phyloP scores from a whole-genome alignment of 345 rosid species.

The Murraya koenigii region DNA sequence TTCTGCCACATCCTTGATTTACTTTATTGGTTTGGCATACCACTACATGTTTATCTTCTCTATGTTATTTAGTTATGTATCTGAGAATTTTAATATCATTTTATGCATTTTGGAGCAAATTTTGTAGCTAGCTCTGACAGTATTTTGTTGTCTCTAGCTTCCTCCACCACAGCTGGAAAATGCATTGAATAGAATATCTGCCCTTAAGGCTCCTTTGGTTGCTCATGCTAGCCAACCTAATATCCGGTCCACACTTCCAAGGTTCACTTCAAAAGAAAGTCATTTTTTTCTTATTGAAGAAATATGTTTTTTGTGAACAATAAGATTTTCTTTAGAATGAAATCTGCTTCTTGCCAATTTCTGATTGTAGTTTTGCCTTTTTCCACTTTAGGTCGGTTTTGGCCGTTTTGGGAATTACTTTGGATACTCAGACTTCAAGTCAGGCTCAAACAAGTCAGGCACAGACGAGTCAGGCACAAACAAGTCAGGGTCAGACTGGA shows the following conservation, averaged over 20 bases:
- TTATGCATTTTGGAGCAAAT: background rate
- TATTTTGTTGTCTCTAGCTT: conserved; percentile 45
- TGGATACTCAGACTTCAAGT: conserved; percentile 59
- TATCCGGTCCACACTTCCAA: conserved; percentile 77
- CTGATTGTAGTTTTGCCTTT: conserved; percentile 17
- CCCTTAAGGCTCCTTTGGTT: conserved; percentile 74
- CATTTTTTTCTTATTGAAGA: background rate
- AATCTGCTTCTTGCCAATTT: background rate
- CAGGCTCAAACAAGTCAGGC: conserved; percentile 48
- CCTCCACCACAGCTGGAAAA: conserved; percentile 93
- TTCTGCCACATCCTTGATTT: background rate
- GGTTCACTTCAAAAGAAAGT: conserved; percentile 31
- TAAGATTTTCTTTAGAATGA: background rate
- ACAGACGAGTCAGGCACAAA: conserved; percentile 41
- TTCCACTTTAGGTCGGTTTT: conserved; percentile 55
- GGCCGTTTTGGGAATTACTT: conserved; percentile 73
- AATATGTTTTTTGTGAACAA: background rate
- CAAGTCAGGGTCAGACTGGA: conserved; percentile 52
- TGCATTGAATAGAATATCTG: conserved; percentile 67
- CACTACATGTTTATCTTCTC: background rate
- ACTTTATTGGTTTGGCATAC: background rate
- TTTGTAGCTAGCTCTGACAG: conserved; percentile 10
- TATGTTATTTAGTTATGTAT: background rate
- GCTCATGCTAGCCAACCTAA: conserved; percentile 83
- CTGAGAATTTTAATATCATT: background rate